Evolutionary conservation across 192 early-diverging fungal species (phyloP).

Genomic region (Coemansia sp.): DNA sequence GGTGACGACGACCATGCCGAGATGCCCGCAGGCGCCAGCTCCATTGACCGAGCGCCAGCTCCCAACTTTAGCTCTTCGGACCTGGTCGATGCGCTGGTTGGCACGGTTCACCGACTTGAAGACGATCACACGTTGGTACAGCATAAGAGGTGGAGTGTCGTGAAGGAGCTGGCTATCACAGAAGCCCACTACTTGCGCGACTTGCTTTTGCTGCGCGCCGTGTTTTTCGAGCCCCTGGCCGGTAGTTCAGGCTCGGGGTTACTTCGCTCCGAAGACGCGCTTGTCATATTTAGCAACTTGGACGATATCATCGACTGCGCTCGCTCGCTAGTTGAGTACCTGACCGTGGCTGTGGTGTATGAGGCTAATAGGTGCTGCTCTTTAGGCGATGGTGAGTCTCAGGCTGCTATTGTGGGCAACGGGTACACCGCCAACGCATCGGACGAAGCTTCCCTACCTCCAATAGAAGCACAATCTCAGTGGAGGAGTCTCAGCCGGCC

Average conservation of each 20-base stretch:
- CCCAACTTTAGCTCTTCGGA: constrained; percentile 37
- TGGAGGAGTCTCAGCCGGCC: constrained; percentile 23
- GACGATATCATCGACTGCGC: constrained; percentile 70
- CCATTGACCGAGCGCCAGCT: constrained; percentile 4
- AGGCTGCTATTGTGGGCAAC: neutral
- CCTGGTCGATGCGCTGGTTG: constrained; percentile 43
- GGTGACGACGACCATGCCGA: constrained; percentile 3
- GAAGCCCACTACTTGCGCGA: constrained; percentile 75
- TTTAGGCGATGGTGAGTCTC: constrained; percentile 9
- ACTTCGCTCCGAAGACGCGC: constrained; percentile 64
- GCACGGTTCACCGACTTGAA: constrained; percentile 49
- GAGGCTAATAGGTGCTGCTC: constrained; percentile 40
- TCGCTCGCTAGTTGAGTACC: constrained; percentile 61
- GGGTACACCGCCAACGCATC: neutral
- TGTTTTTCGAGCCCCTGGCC: constrained; percentile 65
- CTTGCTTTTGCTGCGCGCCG: constrained; percentile 70
- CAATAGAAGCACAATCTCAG: neutral
- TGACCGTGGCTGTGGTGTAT: constrained; percentile 61
- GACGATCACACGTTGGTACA: constrained; percentile 44
- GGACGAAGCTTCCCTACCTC: neutral
- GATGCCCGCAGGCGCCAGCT: neutral
- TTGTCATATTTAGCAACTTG: constrained; percentile 78
- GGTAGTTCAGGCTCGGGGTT: constrained; percentile 32
- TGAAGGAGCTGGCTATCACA: constrained; percentile 76
- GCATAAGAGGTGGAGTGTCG: constrained; percentile 68